These are phyloP conservation scores for Leccinum ochraceum DNA, from an alignment of 768 basidiomycete genomes.

Conservation along the genomic window DNA sequence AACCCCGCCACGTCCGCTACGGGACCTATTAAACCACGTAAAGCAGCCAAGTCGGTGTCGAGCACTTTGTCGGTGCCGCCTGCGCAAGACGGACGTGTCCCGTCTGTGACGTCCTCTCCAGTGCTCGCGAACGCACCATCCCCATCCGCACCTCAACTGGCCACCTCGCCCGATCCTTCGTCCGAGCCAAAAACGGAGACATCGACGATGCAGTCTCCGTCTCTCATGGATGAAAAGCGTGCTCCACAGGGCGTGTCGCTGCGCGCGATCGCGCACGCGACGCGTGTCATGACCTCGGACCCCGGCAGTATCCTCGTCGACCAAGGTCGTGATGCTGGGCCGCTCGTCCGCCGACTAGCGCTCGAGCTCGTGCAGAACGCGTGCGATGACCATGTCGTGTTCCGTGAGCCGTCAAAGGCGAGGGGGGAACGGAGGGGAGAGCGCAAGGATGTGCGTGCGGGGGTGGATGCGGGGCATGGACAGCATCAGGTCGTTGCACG, in stretches of 20 bases:
- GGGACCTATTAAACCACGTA: conserved; percentile 26
- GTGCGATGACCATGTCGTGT: conserved; percentile 59
- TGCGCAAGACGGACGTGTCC: conserved; percentile 12
- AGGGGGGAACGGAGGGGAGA: conserved; percentile 48
- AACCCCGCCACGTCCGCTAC: conserved; percentile 44
- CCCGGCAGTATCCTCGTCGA: conserved; percentile 73
- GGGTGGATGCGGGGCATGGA: conserved; percentile 21
- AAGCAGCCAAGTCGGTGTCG: conserved; percentile 27
- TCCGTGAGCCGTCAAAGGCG: conserved; percentile 38
- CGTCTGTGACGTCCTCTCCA: conserved; percentile 17
- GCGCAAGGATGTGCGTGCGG: background rate
- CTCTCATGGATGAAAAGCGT: conserved; percentile 21
- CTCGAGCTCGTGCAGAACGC: conserved; percentile 67
- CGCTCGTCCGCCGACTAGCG: conserved; percentile 63
- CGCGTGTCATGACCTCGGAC: conserved; percentile 84
- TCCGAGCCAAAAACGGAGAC: conserved; percentile 28
- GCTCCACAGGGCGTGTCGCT: conserved; percentile 63
- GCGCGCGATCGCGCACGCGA: conserved; percentile 78
- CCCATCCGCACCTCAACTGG: conserved; percentile 31
- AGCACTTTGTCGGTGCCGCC: background rate
- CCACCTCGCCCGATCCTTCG: conserved; percentile 21
- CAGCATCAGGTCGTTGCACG: conserved; percentile 35
- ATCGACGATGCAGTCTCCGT: conserved; percentile 29
- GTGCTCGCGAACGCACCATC: conserved; percentile 13
- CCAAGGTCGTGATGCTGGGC: conserved; percentile 61